Evolutionary conservation across 2,329 filamentous ascomycete genomes (phyloP), one percentile per base, ranked within the genome.

Genomic region (Spiromastix sp.): DNA sequence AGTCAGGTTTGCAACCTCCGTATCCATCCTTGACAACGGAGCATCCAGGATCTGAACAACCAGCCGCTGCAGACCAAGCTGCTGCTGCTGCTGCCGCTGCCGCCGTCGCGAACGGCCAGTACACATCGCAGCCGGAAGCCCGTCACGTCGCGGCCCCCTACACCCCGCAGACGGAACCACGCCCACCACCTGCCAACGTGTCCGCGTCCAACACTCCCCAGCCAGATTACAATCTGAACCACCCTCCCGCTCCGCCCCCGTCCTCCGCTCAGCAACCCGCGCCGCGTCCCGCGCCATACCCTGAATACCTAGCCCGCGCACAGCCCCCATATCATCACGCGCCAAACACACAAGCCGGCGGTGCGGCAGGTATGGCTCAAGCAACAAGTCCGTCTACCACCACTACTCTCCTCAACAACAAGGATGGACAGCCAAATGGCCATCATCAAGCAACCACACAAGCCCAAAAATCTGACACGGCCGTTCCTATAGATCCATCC

Each of bases 401-500:
- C 85, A 73, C 74, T 24, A n/a, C n/a, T n/a, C n/a, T n/a, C n/a
- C 19, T 48, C 44, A 54, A 81, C 78, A 71, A 84, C 70, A 74
- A 79, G 74, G 82, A 86, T 85, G 82, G 71, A 61, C 69, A 70
- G 56, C 71, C 73, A 68, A 80, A 67, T 70, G 65, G 71, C 74
- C 77, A 82, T 79, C 80, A 79, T 70, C 72, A 75, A 68, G 71
- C 74, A 62, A 52, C 58, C 53, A 60, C 54, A 50, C 55, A 59
- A 50, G 41, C 44, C 38, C 71, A 77, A 72, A 87, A 85, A 67
- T 93, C 87, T 94, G 84, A 94, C 85, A 76, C 74, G 76, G 81
- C 85, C 79, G 78, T 93, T 71, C 85, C 85, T 81, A 87, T 93
- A 95, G 89, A 95, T 93, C 86, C 87, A 56, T 93, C 86, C 63